Base-by-base conservation (phyloP, 495 filamentous ascomycete genomes). In the Lichina pygmaea region DNA sequence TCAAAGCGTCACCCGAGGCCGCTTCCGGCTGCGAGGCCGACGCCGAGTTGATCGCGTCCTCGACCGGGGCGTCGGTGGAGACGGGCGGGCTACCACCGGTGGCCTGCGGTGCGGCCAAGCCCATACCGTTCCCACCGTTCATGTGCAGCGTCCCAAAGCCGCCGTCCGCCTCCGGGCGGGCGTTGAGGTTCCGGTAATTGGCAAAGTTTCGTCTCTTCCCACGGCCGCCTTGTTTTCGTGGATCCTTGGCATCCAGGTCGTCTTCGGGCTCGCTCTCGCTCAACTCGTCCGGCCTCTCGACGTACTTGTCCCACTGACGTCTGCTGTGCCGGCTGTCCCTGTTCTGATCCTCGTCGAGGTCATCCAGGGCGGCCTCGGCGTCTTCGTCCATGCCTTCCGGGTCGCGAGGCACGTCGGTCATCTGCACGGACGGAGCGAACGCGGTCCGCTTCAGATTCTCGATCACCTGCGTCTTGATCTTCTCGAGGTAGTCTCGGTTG, bases 251-350 rank as follows among this genome's bases (percentile, higher is more conserved):
- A 38, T 68, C 68, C 42, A 76, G 77, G 54, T 81, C 67, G 1
- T 93, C 84, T 52, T 95, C 89, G 49, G 93, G 83, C 44, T 94
- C 86, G 48, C 78, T 86, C 8, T 86, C 81, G 51, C 75, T 81
- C 5, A 77, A 60, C 51, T 92, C 84, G 49, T 77, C 80, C 16
- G 76, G 67, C 33, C 76, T 72, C 48, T 74, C 70, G 15, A 83
- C 68, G 43, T 70, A 72, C 54, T 79, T 71, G 48, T 99, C 91
- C 67, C 82, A 83, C 47, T 75, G 70, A 8, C 83, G 78, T 56
- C 91, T 72, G 0, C 85, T 89, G 52, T 77, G 70, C 11, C 89
- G 77, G 49, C 66, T 68, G 53, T 99, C 91, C 53, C 80, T 77
- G 49, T 91, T 84, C 43, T 86, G 72, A 51, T 94, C 89, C 44